These are phyloP conservation scores for Sclerotinia subarctica DNA, from an alignment of 2,329 filamentous ascomycete species.

Conservation along the genomic window DNA sequence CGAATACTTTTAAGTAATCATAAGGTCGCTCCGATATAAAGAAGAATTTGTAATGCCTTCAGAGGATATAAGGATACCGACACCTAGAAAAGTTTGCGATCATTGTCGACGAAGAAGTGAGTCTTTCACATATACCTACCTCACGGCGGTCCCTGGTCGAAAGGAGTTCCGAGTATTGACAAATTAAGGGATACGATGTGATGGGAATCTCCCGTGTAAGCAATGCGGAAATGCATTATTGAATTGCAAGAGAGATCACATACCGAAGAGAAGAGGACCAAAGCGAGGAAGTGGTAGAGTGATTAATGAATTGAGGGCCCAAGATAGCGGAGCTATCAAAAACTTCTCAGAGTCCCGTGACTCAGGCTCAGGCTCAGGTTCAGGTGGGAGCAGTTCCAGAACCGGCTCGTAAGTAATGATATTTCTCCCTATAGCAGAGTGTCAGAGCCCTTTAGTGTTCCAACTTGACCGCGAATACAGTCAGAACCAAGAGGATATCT, in stretches of 20 bases:
- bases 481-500: neutral
- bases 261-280: constrained; percentile 62
- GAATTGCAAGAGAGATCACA: constrained; percentile 61
- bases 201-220: constrained; percentile 53
- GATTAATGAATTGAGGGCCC: constrained; percentile 57
- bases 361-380: constrained; percentile 24
- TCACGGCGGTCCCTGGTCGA: neutral
- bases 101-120: constrained; percentile 46
- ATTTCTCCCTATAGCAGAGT: neutral
- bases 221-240: constrained; percentile 58
- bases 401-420: constrained; percentile 30
- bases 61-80: constrained; percentile 27
- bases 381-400: constrained; percentile 27
- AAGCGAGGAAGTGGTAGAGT: constrained; percentile 61
- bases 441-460: no score
- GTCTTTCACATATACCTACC: constrained; percentile 25
- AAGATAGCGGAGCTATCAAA: constrained; percentile 43
- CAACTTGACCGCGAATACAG: neutral
- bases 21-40: constrained; percentile 4
- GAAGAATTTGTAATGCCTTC: constrained; percentile 33
- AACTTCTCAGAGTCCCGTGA: constrained; percentile 38
- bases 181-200: constrained; percentile 45
- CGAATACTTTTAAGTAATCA: constrained; percentile 19
- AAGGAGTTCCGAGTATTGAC: constrained; percentile 10
- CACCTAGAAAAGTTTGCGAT: constrained; percentile 44